Evolutionary conservation across 306 rosid genomes (phyloP).

Genomic region (Acmispon strigosus): DNA sequence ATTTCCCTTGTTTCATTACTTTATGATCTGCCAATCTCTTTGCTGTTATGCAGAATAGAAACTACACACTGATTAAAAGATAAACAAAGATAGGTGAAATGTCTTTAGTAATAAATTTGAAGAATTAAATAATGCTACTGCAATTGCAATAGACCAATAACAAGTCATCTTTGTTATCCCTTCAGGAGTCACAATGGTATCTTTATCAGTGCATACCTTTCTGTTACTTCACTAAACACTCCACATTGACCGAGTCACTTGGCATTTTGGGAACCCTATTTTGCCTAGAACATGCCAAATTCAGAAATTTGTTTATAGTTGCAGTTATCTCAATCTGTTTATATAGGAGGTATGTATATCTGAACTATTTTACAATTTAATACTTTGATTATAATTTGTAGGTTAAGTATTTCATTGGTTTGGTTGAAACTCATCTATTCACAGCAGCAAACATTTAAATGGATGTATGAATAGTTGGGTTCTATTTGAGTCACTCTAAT

Average conservation of each 20-base stretch:
- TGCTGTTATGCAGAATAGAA: background rate
- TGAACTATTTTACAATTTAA: background rate
- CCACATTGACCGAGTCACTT: too few species aligned
- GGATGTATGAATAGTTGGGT: background rate
- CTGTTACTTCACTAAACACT: too few species aligned
- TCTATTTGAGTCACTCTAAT: background rate
- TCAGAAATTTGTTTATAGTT: background rate
- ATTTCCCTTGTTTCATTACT: background rate
- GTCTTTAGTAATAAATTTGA: background rate
- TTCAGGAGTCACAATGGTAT: background rate
- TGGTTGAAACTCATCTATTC: background rate
- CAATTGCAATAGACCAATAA: background rate
- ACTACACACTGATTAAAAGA: background rate
- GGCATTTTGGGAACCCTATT: too few species aligned
- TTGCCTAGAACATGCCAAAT: background rate
- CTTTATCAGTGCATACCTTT: too few species aligned
- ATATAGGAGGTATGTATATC: background rate
- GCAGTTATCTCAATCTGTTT: background rate
- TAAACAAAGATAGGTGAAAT: background rate
- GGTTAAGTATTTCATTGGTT: background rate
- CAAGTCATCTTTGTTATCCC: background rate
- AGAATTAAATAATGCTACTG: background rate
- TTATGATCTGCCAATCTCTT: background rate
- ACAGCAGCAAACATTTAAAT: background rate
- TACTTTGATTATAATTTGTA: background rate